Evolutionary conservation across 331 rosid species (phyloP).

Genomic region (Stylosanthes scabra): DNA sequence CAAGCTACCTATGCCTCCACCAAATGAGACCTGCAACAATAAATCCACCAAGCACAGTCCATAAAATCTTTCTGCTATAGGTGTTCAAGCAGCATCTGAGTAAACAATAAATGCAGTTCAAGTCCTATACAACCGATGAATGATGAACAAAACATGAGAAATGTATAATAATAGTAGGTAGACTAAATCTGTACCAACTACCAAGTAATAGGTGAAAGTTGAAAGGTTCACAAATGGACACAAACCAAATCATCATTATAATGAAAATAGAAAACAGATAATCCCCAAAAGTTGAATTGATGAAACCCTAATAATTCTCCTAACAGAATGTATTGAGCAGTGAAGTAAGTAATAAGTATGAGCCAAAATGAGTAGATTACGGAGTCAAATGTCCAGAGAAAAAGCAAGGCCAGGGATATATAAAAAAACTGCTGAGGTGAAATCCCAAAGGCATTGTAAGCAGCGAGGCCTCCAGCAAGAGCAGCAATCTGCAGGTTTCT

Average conservation of each 20-base stretch:
- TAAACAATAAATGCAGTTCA: constrained; percentile 8
- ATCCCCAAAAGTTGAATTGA: too few relatives aligned
- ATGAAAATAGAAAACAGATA: background rate
- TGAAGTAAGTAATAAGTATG: background rate
- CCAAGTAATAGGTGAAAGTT: background rate
- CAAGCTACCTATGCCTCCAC: constrained; percentile 86
- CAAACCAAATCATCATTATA: background rate
- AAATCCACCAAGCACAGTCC: constrained; percentile 20
- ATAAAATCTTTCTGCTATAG: constrained; percentile 7
- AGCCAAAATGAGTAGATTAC: constrained; percentile 45
- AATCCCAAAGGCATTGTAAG: constrained; percentile 65
- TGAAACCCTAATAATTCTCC: too few relatives aligned
- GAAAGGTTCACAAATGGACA: background rate
- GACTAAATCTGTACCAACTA: background rate
- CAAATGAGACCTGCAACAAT: constrained; percentile 65
- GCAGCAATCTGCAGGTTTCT: constrained; percentile 79
- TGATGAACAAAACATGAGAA: constrained; percentile 12
- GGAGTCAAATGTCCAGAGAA: constrained; percentile 79
- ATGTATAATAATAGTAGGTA: background rate
- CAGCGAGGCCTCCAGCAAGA: constrained; percentile 65
- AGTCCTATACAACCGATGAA: constrained; percentile 14
- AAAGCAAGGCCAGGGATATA: constrained; percentile 64
- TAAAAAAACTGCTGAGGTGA: constrained; percentile 66
- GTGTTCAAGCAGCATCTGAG: background rate
- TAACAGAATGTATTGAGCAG: too few relatives aligned